Base-by-base conservation (phyloP, 768 basidiomycete species). In the Xerocomellus intermedius region DNA sequence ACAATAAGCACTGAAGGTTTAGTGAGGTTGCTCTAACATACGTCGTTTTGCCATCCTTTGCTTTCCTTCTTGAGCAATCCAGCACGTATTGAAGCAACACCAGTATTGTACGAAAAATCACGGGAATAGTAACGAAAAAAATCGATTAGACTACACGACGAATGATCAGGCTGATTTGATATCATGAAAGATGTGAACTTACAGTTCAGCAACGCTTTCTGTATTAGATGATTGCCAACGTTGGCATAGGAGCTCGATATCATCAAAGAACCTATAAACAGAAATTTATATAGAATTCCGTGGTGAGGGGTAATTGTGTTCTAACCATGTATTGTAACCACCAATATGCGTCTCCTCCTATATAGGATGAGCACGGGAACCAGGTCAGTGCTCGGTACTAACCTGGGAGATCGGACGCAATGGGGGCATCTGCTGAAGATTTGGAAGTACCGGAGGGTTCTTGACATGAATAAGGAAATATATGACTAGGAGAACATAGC, bases 391-490 rank as follows among this genome's bases (percentile, higher is more conserved):
- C 36, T 44, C 12, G n/a, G 54, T 37, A 39, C 78, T 36, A 54
- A 88, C 90, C 65, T 84, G 83, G 55, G 90, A 80, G 64, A 95
- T 91, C 33, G 93, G 90, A 48, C 91, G 87, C 62, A 94, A 70
- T 33, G 94, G 92, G 22, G 93, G 93, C 80, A 97, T 90, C 72
- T 93, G 87, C 77, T 97, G 94, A 57, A 97, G 80, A 75, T 97
- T 97, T 61, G 96, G 96, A 56, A 99, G 79, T 41, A 99, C 91
- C 24, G 95, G 91, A 52, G 96, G 95, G 62, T 92, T 92, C 77
- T 97, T 96, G 76, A 98, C 94, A 72, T 99, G 97, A 43, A 95
- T 86, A 50, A 98, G 83, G 75, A 94, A 99, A 76, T 95, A 97
- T 64, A 99, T 92, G 71, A 98, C 96, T 73, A 99, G 88, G 49